phyloP scores from a whole-genome alignment of 75 land plant species.

The Pinus albicaulis region DNA sequence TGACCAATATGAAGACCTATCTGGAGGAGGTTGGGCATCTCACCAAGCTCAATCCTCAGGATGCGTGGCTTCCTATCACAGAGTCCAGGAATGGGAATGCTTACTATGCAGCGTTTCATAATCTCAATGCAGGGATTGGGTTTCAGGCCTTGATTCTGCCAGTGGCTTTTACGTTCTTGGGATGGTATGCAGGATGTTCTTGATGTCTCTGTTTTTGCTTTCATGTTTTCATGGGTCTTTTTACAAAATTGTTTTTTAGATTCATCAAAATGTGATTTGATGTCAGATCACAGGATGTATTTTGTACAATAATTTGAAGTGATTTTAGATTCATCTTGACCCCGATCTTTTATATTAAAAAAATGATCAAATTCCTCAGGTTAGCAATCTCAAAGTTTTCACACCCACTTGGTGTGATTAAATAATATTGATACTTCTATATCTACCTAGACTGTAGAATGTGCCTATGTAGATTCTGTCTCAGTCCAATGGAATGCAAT shows the following conservation, averaged over 20 bases:
- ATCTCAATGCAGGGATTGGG: conserved; percentile 53
- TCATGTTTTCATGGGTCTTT: not conserved
- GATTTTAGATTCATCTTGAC: not conserved
- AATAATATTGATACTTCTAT: not conserved
- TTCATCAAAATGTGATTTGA: not conserved
- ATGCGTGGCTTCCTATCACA: conserved; percentile 66
- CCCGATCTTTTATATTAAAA: too few species aligned
- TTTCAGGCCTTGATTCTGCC: conserved; percentile 56
- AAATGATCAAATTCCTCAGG: too few species aligned
- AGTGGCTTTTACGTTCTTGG: conserved; percentile 46
- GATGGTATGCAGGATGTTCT: conserved; percentile 31
- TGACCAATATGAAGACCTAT: conserved; percentile 34
- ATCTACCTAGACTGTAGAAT: not conserved
- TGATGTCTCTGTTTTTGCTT: not conserved
- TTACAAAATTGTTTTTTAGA: not conserved
- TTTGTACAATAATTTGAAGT: not conserved
- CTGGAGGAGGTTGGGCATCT: conserved; percentile 47
- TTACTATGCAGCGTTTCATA: conserved; percentile 39
- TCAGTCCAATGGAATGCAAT: not conserved
- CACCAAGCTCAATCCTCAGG: conserved; percentile 46
- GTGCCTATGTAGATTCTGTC: too few species aligned
- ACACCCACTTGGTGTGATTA: not conserved
- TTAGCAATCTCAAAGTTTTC: not conserved
- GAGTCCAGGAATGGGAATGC: conserved; percentile 59
- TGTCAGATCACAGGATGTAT: not conserved